phyloP scores from a whole-genome alignment of 306 rosid species.

The Cicer yamashitae region DNA sequence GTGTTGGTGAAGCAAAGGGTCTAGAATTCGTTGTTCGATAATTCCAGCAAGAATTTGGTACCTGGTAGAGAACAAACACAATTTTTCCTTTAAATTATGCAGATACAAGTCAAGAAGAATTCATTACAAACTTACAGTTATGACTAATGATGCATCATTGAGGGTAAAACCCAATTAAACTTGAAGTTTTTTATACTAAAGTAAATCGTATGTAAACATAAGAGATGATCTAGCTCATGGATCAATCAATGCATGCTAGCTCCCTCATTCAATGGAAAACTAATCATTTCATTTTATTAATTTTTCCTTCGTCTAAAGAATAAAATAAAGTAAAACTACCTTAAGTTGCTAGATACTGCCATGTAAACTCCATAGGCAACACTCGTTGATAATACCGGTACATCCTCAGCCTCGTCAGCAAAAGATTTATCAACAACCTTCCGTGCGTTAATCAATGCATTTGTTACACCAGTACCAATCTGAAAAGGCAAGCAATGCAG shows the following conservation, averaged over 20 bases:
- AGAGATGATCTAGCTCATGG: constrained; percentile 6
- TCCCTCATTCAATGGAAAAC: constrained; percentile 22
- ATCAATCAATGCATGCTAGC: background rate
- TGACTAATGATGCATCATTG: background rate
- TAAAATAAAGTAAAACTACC: constrained; percentile 54
- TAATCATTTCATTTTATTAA: background rate
- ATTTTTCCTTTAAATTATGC: constrained; percentile 27
- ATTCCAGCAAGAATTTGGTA: constrained; percentile 81
- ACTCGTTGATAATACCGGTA: constrained; percentile 81
- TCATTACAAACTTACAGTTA: background rate
- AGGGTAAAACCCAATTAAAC: constrained; percentile 22
- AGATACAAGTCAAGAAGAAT: constrained; percentile 15
- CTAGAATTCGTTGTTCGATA: constrained; percentile 80
- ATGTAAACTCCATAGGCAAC: constrained; percentile 86
- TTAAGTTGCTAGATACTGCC: constrained; percentile 90
- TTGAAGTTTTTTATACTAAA: background rate
- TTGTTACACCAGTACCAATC: constrained; percentile 93
- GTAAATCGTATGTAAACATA: background rate
- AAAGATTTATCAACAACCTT: constrained; percentile 76
- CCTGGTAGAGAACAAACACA: constrained; percentile 53
- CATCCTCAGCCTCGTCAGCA: constrained; percentile 82
- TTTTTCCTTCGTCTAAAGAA: background rate
- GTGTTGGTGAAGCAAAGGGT: constrained; percentile 73
- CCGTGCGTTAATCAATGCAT: constrained; percentile 71
- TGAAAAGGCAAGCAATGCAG: constrained; percentile 40